phyloP scores from a whole-genome alignment of 129 eudicot genomes.

The Erigeron canadensis region DNA sequence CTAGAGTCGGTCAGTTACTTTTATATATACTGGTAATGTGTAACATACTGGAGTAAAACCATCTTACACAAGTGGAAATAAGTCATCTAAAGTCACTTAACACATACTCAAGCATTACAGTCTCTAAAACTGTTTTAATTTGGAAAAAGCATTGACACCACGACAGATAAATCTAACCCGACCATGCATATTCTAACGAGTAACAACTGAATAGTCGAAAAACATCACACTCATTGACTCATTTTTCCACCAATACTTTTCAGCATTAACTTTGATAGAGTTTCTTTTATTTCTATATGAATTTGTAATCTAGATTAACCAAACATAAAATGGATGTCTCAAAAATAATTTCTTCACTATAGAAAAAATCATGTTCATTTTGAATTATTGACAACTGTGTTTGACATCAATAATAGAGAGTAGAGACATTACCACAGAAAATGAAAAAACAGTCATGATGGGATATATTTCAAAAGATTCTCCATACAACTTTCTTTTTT shows the following conservation, averaged over 20 bases:
- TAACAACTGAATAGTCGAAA: no score
- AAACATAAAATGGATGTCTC: not conserved
- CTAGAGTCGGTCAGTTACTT: not conserved
- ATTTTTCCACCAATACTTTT: not conserved
- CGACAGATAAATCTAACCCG: not conserved
- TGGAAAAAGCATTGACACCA: not conserved
- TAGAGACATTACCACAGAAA: slow-evolving; percentile 4
- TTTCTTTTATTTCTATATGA: slow-evolving; percentile 6
- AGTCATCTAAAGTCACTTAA: not conserved
- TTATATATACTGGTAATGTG: not conserved
- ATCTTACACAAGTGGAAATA: not conserved
- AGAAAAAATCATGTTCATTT: not conserved
- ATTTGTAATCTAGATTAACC: not conserved
- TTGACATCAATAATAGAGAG: slow-evolving; percentile 20
- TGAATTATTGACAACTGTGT: slow-evolving; percentile 20
- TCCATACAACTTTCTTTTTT: slow-evolving; percentile 23
- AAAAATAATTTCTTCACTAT: not conserved
- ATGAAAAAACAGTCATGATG: slow-evolving; percentile 8
- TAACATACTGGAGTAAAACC: not conserved
- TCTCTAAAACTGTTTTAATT: not conserved
- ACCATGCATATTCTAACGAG: not conserved
- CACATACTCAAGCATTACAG: not conserved
- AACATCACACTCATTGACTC: no score
- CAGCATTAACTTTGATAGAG: not conserved
- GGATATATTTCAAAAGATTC: slow-evolving; percentile 51